Base-by-base conservation (phyloP, 805 yeast genomes). In the Saturnispora kantuleensis region DNA sequence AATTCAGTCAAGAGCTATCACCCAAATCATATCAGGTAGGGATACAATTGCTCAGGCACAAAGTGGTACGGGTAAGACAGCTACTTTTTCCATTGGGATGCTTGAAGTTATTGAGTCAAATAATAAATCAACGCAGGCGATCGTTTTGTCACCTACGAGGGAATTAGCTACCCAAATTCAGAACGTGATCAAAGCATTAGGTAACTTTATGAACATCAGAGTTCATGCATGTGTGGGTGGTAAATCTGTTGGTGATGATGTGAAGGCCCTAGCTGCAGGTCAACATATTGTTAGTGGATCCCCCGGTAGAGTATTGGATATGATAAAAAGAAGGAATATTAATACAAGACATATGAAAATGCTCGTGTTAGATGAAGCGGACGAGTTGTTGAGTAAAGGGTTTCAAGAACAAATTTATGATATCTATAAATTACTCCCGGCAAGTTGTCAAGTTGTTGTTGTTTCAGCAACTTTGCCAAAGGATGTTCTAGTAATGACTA, bases 1-100 rank as follows among this genome's bases (percentile, higher is more conserved):
- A 46, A 93, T 93, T 70, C 98, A 93, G 72, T 89, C 88, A 62
- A 80, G 98, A 67, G 98, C 97, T 52, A 93, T 93, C 56, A 71
- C 84, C 68, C 98, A 95, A 65, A 89, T 93, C 66, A 83, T 88
- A 57, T 81, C 80, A 60, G 96, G 96, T 46, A 81, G 88, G 66
- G 98, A 93, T 67, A 94, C 89, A 44, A 79, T 93, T 52, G 98
- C 98, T 49, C 98, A 93, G 71, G 97, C 98, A 48, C 98, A 93
- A 70, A 87, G 96, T 32, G 98, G 98, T 68, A 93, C 98, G 41
- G 98, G 98, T 69, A 93, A 93, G 71, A 93, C 98, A 28, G 98
- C 97, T 52, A 93, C 98, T 39, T 93, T 93, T 73, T 76, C 97
- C 52, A 90, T 93, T 54, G 90, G 96, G 21, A 84, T 88, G 73